Percentiles rank a stretch among this genome's conserved stretches.
phyloP scores from a whole-genome alignment of 2,329 filamentous ascomycete genomes.

The Reticulascus tulasneorum region DNA sequence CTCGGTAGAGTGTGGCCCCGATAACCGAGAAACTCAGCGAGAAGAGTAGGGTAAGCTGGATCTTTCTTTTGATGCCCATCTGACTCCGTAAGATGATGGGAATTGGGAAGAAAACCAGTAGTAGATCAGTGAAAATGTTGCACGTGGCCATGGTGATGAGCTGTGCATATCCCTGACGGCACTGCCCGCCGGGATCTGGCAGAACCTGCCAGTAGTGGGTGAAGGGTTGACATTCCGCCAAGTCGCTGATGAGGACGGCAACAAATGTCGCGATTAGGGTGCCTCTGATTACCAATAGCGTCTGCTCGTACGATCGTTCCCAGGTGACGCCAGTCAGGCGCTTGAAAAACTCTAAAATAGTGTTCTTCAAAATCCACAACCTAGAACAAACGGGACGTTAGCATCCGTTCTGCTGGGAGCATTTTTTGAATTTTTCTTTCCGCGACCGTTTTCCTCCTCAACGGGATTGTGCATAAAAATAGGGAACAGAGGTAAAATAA shows the following conservation, averaged over 20 bases:
- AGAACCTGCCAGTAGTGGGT: slow-evolving; percentile 72
- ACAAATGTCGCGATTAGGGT: slow-evolving; percentile 76
- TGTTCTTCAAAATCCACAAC: slow-evolving; percentile 88
- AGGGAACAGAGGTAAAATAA: no score
- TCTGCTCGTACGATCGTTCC: slow-evolving; percentile 69
- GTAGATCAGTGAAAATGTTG: slow-evolving; percentile 83
- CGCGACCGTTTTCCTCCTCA: no score
- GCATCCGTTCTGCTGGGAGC: slow-evolving; percentile 12
- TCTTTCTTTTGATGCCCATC: slow-evolving; percentile 73
- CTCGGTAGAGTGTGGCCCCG: slow-evolving; percentile 72
- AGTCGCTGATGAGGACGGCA: slow-evolving; percentile 73
- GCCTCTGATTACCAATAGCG: slow-evolving; percentile 67
- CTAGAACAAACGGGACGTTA: slow-evolving; percentile 42
- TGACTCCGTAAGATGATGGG: slow-evolving; percentile 78
- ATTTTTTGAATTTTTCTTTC: no score
- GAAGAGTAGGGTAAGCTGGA: slow-evolving; percentile 77
- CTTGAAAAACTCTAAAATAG: slow-evolving; percentile 87
- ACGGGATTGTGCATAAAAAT: no score
- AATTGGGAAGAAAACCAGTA: slow-evolving; percentile 84
- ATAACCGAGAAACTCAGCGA: slow-evolving; percentile 79
- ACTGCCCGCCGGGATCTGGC: slow-evolving; percentile 82
- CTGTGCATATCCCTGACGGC: slow-evolving; percentile 82
- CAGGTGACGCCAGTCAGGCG: slow-evolving; percentile 80
- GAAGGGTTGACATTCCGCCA: slow-evolving; percentile 79
- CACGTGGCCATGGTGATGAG: slow-evolving; percentile 85